Percentiles rank a stretch among this genome's conserved stretches.
Evolutionary conservation across 257 asterid species (phyloP).

Genomic region (Sherardia arvensis): DNA sequence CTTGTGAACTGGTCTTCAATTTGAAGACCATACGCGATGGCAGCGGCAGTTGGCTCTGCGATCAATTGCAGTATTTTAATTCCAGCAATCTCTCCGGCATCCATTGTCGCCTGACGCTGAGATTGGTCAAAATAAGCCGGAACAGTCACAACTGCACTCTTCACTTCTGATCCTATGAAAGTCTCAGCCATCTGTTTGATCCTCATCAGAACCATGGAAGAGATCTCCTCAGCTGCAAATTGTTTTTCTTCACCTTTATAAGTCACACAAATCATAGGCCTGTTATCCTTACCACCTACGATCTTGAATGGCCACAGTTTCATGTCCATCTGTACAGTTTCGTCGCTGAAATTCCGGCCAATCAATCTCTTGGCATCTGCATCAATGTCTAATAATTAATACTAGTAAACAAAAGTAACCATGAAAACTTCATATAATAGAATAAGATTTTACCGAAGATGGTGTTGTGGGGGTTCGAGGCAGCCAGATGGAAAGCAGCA

Average conservation of each 20-base stretch:
- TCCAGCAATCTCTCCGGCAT: too few species aligned
- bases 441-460: neutral
- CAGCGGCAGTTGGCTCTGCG: neutral
- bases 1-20: too few species aligned
- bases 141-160: neutral
- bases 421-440: too few species aligned
- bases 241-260: too few species aligned
- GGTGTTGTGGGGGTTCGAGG: neutral
- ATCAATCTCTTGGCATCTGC: neutral
- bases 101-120: neutral
- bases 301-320: slow-evolving; percentile 4
- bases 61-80: neutral
- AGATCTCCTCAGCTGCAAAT: too few species aligned
- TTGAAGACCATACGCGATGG: neutral
- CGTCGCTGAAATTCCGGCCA: neutral
- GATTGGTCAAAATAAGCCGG: neutral
- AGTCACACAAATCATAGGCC: neutral
- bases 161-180: neutral
- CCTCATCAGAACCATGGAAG: too few species aligned
- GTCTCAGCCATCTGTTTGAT: neutral
- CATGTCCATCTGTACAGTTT: neutral
- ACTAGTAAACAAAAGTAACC: too few species aligned
- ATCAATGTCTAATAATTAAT: too few species aligned
- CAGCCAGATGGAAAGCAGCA: neutral
- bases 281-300: neutral